Percentiles rank a stretch among this genome's conserved stretches.
These are phyloP conservation scores for Saccharomycopsis guyanensis DNA, from an alignment of 805 yeast genomes.

Conservation along the genomic window DNA sequence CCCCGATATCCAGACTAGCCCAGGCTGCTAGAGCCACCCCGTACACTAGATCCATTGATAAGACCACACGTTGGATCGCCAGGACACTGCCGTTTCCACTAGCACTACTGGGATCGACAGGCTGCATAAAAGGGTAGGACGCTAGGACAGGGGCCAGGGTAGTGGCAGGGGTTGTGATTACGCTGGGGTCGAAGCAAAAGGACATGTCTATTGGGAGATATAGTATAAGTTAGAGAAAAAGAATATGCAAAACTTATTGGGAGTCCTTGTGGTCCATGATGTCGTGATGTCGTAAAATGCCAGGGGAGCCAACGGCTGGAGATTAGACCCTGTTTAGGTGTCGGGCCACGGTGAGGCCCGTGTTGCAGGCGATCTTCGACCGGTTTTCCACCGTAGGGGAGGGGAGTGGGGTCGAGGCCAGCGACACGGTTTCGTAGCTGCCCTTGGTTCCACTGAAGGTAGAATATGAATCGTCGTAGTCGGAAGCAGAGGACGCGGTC, in stretches of 20 bases:
- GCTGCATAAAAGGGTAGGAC: too few relatives aligned
- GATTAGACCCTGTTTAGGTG: neutral
- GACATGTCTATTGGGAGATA: too few relatives aligned
- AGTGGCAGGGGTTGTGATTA: too few relatives aligned
- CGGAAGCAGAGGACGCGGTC: slow-evolving; percentile 35
- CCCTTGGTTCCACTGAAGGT: slow-evolving; percentile 14
- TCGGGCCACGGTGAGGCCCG: neutral
- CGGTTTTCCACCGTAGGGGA: slow-evolving; percentile 1
- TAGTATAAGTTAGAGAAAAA: too few relatives aligned
- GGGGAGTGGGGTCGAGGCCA: slow-evolving; percentile 7
- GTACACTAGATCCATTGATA: too few relatives aligned
- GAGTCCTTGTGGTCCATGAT: neutral
- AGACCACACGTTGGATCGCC: too few relatives aligned
- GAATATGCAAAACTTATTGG: neutral
- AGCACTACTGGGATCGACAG: too few relatives aligned
- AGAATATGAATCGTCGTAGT: slow-evolving; percentile 12
- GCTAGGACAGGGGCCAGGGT: too few relatives aligned
- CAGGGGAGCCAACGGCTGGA: neutral
- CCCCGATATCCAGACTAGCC: too few relatives aligned
- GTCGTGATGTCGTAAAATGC: neutral
- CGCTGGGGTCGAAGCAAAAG: too few relatives aligned
- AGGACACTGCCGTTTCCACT: too few relatives aligned
- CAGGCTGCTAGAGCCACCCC: too few relatives aligned
- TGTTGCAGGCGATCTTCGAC: neutral
- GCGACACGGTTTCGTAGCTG: slow-evolving; percentile 10